Percentiles rank a stretch among this genome's conserved stretches.
phyloP scores from a whole-genome alignment of 345 rosid genomes.

The Moringa oleifera region DNA sequence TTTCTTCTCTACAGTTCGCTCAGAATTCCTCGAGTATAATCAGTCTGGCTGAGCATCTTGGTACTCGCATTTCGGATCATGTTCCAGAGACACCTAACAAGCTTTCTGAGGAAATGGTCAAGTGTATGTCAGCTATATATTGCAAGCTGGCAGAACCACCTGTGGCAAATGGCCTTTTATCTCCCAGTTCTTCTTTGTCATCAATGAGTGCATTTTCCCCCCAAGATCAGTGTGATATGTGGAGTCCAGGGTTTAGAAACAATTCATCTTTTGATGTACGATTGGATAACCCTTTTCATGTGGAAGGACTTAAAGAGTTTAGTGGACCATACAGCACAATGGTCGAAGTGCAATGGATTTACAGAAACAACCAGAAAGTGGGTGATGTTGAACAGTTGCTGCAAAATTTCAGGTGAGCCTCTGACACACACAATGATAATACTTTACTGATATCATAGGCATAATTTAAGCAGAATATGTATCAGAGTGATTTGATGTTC shows the following conservation, averaged over 20 bases:
- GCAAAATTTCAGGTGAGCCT: conserved; percentile 74
- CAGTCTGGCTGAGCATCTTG: conserved; percentile 95
- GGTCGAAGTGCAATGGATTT: conserved; percentile 84
- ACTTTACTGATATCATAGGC: background rate
- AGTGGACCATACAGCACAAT: conserved; percentile 89
- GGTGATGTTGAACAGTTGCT: conserved; percentile 74
- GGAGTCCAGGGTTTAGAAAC: conserved; percentile 83
- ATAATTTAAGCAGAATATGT: background rate
- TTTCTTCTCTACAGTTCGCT: conserved; percentile 50
- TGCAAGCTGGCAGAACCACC: conserved; percentile 93
- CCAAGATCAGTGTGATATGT: conserved; percentile 57
- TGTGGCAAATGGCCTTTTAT: conserved; percentile 46
- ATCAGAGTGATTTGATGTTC: background rate
- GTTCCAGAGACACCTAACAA: conserved; percentile 86
- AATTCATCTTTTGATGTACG: conserved; percentile 66
- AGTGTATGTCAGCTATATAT: conserved; percentile 84
- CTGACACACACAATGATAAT: background rate
- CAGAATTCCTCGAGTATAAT: conserved; percentile 62
- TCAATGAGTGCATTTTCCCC: conserved; percentile 72
- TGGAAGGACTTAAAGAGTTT: conserved; percentile 84
- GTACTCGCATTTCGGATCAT: conserved; percentile 84
- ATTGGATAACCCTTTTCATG: conserved; percentile 79
- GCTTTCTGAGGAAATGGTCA: conserved; percentile 93
- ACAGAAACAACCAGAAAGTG: conserved; percentile 69
- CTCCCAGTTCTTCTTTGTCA: conserved; percentile 79